Base-by-base conservation (phyloP, 148 eudicot species). In the Fagopyrum esculentum region DNA sequence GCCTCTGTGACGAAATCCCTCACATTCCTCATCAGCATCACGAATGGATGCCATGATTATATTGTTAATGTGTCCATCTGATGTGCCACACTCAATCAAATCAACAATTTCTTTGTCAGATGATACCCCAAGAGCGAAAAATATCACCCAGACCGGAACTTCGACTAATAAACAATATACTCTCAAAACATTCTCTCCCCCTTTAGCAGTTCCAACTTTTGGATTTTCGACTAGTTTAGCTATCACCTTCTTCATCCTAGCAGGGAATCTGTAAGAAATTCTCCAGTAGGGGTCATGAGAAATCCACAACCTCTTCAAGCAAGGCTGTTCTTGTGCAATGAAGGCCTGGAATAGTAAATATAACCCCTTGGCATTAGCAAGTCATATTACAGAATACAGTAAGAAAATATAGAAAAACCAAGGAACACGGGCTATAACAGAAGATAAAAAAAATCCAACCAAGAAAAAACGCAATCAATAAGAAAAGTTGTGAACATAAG, bases 291-390 rank as follows among this genome's bases (percentile, higher is more conserved):
- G 98, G 47, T 81, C 85, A 45, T 77, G 85, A 61, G 89, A 72
- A 35, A 94, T 71, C 96, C 96, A 91, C 5, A 94, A 83, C 80
- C 96, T 87, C 79, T 81, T 92, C 63, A 92, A 82, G 84, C 93
- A 89, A 15, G 80, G 78, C 77, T 92, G 97, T 80, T 95, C 98
- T 86, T 95, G 98, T 10, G 98, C 98, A 77, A 95, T 90, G 73
- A 95, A 95, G 13, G 83, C 81, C 98, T 94, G 92, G 83, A 83
- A 35, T 35, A 35, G 60, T 45, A 74, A 76, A 49, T 26, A 75
- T 45, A 9, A 68, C 16, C 57, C 30, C 29, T 59, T 9, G 72
- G 69, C 61, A 19, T 78, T 54, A 35, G 55, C n/a, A 61, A 66
- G 22, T 35, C 45, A 66, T 40, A 12, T 13, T 35, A 66, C 17